phyloP scores from a whole-genome alignment of 805 yeast genomes.

The Ogataea neopini region DNA sequence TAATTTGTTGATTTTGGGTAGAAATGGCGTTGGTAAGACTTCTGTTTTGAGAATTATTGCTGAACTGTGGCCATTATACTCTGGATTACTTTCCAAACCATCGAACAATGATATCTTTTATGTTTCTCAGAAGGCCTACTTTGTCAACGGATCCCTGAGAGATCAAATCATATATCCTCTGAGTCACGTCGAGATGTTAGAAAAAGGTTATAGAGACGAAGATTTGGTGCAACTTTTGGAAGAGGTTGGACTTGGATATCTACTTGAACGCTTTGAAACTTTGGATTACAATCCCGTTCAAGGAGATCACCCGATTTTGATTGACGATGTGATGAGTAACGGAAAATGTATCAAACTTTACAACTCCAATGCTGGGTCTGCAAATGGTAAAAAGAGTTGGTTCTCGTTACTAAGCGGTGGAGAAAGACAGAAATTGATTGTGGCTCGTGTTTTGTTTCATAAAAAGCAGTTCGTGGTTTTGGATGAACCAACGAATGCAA shows the following conservation, averaged over 20 bases:
- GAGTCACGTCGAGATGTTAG: conserved; percentile 74
- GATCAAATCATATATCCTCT: conserved; percentile 91
- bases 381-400: conserved; percentile 51
- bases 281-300: conserved; percentile 45
- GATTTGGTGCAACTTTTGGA: conserved; percentile 65
- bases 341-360: conserved; percentile 29
- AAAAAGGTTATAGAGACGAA: conserved; percentile 67
- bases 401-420: conserved; percentile 95
- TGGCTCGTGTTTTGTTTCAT: conserved; percentile 82
- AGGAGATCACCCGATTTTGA: conserved; percentile 12
- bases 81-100: conserved; percentile 82
- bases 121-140: conserved; percentile 86
- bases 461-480: conserved; percentile 78
- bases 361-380: conserved; percentile 29
- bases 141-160: conserved; percentile 76
- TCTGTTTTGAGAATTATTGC: conserved; percentile 81
- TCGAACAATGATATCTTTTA: conserved; percentile 65
- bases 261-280: conserved; percentile 61
- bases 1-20: conserved; percentile 77
- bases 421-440: conserved; percentile 85
- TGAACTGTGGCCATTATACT: conserved; percentile 89
- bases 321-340: conserved; percentile 30
- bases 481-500: conserved; percentile 95
- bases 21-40: conserved; percentile 90
- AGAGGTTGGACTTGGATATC: conserved; percentile 79